Evolutionary conservation across 306 rosid genomes (phyloP), one percentile per base, ranked within the genome.

Genomic region (Bauhinia variegata): DNA sequence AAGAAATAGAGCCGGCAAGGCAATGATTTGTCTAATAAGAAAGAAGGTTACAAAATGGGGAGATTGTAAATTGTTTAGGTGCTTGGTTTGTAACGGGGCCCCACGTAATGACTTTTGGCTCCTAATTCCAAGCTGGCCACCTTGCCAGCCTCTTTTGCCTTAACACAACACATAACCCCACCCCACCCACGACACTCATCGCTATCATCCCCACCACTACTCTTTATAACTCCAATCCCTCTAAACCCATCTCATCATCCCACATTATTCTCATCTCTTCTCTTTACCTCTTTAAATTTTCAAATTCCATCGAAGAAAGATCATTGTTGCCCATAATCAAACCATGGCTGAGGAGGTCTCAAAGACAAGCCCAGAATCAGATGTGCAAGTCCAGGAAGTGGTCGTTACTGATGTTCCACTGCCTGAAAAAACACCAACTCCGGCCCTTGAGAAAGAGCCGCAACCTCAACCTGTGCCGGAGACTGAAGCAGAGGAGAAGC

Each of bases 321-420:
- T 67, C 23, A 33, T 42, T 2, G 8, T 37, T 42, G 10, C 31
- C 41, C n/a, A 30, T 2, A 28, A 8, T 55, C 68, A 63, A 36
- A 38, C 58, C n/a, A 83, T 83, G 87, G 82, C 84, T 0, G 84
- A 83, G 48, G 75, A 79, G 41, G 61, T 44, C 46, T 41, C 78
- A 14, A 75, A 72, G 36, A 70, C 63, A 33, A 14, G 41, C 66
- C 75, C 71, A 67, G 79, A 72, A 31, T 10, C 67, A 6, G 32
- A 32, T 28, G 68, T 66, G 12, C 47, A 5, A 11, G 64, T 36
- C 10, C 60, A 77, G 5, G 72, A 77, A 59, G 70, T 53, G 18
- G 65, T 32, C 32, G 44, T 64, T 7, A 65, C 75, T 9, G 62
- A 79, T 76, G 84, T 83, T 72, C 84, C 81, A 3, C 68, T 37